Percentiles rank a stretch among this genome's conserved stretches.
phyloP scores from a whole-genome alignment of 108 stramenopile genomes.

The Fistulifera pelliculosa region DNA sequence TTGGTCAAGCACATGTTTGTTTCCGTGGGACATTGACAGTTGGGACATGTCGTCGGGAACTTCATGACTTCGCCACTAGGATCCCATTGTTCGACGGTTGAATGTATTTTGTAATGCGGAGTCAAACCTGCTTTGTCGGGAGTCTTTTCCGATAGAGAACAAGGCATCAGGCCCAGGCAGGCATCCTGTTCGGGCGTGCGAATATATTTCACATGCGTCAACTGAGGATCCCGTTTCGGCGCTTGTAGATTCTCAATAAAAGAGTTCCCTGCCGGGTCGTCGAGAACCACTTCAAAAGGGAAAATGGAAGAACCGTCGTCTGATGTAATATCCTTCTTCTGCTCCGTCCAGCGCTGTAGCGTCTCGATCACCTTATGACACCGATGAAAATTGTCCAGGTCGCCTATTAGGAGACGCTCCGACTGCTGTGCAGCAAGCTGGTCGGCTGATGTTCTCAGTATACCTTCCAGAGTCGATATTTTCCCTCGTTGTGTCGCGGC shows the following conservation, averaged over 20 bases:
- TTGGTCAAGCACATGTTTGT: slow-evolving; percentile 73
- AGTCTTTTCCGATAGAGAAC: slow-evolving; percentile 1
- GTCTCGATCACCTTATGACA: slow-evolving; percentile 29
- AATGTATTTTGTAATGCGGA: no score
- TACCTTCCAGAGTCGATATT: slow-evolving; percentile 71
- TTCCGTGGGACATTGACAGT: slow-evolving; percentile 29
- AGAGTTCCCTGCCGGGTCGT: slow-evolving; percentile 76
- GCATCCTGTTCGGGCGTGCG: slow-evolving; percentile 41
- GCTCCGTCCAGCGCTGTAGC: neutral
- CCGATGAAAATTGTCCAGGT: slow-evolving; percentile 36
- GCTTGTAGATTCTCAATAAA: slow-evolving; percentile 51
- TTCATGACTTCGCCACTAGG: slow-evolving; percentile 15
- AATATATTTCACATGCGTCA: slow-evolving; percentile 18
- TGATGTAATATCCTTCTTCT: neutral
- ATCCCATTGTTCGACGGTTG: neutral
- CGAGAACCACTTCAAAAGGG: slow-evolving; percentile 56
- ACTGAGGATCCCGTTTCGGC: slow-evolving; percentile 25
- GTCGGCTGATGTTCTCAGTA: slow-evolving; percentile 19
- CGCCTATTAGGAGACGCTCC: slow-evolving; percentile 29
- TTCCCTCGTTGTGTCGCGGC: slow-evolving; percentile 55
- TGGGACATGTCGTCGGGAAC: slow-evolving; percentile 50
- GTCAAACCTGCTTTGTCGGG: neutral
- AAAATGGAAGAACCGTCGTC: slow-evolving; percentile 7
- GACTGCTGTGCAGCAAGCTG: slow-evolving; percentile 26
- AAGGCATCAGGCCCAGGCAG: slow-evolving; percentile 42